Conservation (phyloP, 129 eudicot species). For the Oenanthe sinensis region DNA sequence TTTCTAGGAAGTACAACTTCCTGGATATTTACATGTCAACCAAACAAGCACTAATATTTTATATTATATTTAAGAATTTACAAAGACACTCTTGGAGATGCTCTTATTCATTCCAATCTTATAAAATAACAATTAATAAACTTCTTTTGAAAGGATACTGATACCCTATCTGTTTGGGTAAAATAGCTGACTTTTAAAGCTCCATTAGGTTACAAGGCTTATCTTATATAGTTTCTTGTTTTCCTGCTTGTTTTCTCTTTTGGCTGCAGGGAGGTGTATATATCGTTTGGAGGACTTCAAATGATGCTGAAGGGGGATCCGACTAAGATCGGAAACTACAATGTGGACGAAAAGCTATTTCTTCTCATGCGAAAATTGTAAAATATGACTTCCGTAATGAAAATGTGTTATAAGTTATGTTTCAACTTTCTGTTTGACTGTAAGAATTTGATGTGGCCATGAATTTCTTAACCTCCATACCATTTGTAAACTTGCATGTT, state of each 20-base stretch:
- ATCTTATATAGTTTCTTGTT: neutral
- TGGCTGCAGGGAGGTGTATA: conserved; percentile 46
- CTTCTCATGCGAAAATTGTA: conserved; percentile 55
- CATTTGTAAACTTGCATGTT: neutral
- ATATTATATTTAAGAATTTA: too few relatives aligned
- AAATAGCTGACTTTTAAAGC: neutral
- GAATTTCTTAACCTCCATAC: neutral
- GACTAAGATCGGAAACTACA: conserved; percentile 51
- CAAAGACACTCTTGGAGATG: too few relatives aligned
- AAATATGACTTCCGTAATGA: neutral
- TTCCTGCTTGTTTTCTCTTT: neutral
- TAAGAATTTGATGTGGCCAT: neutral
- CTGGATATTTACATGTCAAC: too few relatives aligned
- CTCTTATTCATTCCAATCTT: neutral
- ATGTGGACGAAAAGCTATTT: conserved; percentile 64
- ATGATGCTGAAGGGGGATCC: conserved; percentile 54
- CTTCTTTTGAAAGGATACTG: neutral
- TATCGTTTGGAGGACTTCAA: conserved; percentile 88
- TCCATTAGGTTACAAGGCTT: neutral
- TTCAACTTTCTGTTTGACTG: neutral
- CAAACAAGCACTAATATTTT: too few relatives aligned
- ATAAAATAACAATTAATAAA: neutral
- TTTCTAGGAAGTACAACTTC: too few relatives aligned
- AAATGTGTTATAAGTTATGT: neutral
- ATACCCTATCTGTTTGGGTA: neutral